Conservation (phyloP, 2,329 filamentous ascomycete genomes). For the Drechslera avenae region DNA sequence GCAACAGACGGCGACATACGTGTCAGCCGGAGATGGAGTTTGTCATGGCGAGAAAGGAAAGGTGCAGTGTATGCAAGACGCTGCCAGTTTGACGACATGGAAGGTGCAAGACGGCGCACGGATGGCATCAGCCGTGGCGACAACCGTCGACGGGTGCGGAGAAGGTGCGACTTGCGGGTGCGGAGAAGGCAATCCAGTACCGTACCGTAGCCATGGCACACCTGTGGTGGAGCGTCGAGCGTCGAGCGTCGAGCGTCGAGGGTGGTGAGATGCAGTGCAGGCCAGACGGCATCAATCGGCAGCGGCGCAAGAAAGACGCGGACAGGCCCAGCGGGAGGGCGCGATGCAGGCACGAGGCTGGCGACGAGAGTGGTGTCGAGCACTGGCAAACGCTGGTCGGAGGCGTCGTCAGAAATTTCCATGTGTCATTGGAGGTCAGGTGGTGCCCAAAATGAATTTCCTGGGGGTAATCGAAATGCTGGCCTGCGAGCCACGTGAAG, state of each 20-base stretch:
- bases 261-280: conserved; percentile 22
- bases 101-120: conserved; percentile 26
- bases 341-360: conserved; percentile 31
- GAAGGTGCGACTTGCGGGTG: conserved; percentile 12
- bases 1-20: conserved; percentile 24
- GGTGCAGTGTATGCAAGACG: neutral
- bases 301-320: conserved; percentile 19
- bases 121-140: conserved; percentile 22
- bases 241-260: too few species aligned
- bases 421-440: conserved; percentile 36
- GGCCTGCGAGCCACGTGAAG: conserved; percentile 20
- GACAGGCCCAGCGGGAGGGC: conserved; percentile 18
- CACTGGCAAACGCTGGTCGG: conserved; percentile 24
- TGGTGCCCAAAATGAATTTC: conserved; percentile 19
- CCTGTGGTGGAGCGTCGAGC: conserved; percentile 16
- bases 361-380: too few species aligned
- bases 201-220: neutral
- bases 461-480: conserved; percentile 23
- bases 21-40: conserved; percentile 22
- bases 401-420: conserved; percentile 31
- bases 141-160: conserved; percentile 18
- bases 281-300: conserved; percentile 25
- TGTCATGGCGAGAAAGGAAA: conserved; percentile 4
- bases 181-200: conserved; percentile 15
- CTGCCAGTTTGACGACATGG: conserved; percentile 22